A percentile compares a stretch with the other conserved stretches of the same genome.
These are phyloP conservation scores for Gossypium anomalum DNA, from an alignment of 345 rosid genomes.

Conservation along the genomic window DNA sequence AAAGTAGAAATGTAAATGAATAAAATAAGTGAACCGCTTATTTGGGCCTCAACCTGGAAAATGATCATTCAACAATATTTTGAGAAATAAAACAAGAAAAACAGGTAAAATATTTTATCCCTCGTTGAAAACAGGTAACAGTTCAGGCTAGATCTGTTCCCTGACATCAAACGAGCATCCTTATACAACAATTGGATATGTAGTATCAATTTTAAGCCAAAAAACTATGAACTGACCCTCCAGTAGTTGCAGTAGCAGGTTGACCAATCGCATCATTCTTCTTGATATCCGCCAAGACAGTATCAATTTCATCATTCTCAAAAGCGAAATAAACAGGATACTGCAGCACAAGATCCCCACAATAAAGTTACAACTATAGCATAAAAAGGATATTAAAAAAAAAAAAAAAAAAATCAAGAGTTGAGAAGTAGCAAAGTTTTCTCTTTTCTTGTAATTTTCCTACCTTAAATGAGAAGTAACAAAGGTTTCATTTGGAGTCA, in stretches of 20 bases:
- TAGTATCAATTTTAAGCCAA: background rate
- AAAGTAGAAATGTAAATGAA: background rate
- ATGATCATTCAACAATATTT: background rate
- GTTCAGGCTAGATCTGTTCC: background rate
- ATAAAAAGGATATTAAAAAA: background rate
- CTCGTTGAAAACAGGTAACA: background rate
- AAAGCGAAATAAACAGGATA: slow-evolving; percentile 94
- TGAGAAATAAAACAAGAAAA: background rate
- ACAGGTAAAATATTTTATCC: background rate
- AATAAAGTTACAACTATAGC: slow-evolving; percentile 1
- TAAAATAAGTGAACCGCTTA: background rate
- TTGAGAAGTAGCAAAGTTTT: background rate
- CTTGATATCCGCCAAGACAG: slow-evolving; percentile 77
- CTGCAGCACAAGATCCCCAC: slow-evolving; percentile 35
- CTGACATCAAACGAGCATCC: background rate
- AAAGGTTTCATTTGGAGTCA: background rate
- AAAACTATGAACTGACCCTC: slow-evolving; percentile 68
- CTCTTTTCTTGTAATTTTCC: background rate
- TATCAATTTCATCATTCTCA: slow-evolving; percentile 77
- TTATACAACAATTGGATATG: background rate
- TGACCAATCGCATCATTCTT: slow-evolving; percentile 83
- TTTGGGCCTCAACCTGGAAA: background rate
- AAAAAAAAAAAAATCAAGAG: background rate
- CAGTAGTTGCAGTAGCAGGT: slow-evolving; percentile 94
- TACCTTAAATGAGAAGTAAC: background rate